These are phyloP conservation scores for Coccomyxa sp. DNA, from an alignment of 139 green algal genomes.

Conservation along the genomic window DNA sequence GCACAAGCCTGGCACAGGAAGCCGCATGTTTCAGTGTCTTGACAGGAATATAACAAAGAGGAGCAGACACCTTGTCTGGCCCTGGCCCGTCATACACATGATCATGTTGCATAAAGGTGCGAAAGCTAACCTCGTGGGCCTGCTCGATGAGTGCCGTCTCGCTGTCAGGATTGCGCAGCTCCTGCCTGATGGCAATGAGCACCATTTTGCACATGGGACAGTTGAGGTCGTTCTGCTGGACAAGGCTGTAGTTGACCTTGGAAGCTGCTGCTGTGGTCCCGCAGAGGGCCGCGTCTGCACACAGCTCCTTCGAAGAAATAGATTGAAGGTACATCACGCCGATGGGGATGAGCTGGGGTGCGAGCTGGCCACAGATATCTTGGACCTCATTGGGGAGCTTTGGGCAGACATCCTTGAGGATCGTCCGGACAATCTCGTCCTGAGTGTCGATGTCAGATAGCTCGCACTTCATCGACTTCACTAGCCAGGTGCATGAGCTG, in stretches of 20 bases:
- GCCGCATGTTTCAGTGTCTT: too few species aligned
- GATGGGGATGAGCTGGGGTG: neutral
- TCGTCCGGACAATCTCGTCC: neutral
- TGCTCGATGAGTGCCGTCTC: neutral
- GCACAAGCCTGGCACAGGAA: neutral
- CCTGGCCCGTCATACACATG: too few species aligned
- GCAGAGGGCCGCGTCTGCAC: neutral
- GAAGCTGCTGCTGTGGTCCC: neutral
- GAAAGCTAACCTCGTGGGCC: neutral
- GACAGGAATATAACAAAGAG: too few species aligned
- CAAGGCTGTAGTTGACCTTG: neutral
- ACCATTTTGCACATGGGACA: constrained; percentile 28
- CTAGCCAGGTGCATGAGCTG: neutral
- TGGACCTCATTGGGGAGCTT: neutral
- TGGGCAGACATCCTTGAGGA: neutral
- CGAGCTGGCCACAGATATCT: neutral
- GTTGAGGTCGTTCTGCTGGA: constrained; percentile 12
- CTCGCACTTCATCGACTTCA: neutral
- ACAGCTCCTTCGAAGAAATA: neutral
- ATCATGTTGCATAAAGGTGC: neutral
- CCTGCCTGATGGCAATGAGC: constrained; percentile 17
- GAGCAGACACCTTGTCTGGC: too few species aligned
- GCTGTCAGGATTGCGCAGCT: constrained; percentile 32
- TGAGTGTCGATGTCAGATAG: neutral
- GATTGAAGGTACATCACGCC: neutral